Base-by-base conservation (phyloP, 371 early-diverging fungal genomes). In the Enterospora canceri region DNA sequence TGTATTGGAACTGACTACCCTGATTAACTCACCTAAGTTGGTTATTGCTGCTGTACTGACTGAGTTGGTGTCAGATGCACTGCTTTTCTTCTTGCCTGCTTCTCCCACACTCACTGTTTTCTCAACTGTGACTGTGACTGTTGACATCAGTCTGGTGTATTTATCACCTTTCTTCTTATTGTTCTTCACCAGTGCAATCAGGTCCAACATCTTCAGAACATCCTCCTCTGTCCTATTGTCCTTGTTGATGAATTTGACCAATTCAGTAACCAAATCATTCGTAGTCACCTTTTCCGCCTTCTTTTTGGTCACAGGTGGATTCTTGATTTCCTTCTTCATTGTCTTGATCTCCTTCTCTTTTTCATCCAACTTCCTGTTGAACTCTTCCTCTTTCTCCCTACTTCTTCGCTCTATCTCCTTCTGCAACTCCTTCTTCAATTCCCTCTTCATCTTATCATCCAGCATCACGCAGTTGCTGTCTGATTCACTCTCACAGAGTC, bases 151-250 rank as follows among this genome's bases (percentile, higher is more conserved):
- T 51, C 19, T 15, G 18, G 15, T 51, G 19, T 8, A 21, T 15
- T 51, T 4, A 46, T 15, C 19, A 21, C 12, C 26, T 21, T 24
- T 51, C 23, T 51, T 51, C 8, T 51, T 51, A 15, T 24, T 51
- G 53, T 51, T 51, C 26, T 51, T 51, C 4, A 51, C 26, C 26
- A 19, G 8, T 51, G 21, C 4, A 24, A 51, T 61, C 15, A 61
- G 29, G 16, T 51, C 31, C 8, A 61, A 4, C 16, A 61, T 59
- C 28, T 47, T 61, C 18, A 47, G 12, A 51, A 61, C 50, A 51
- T 61, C 62, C 18, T 61, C 62, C 28, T 61, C 62, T 4, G 59
- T 49, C 31, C 62, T 51, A 8, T 34, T 48, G 50, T 61, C 24
- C 8, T 51, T 55, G 31, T 34, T 61, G 23, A 61, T 61, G 23